These are phyloP conservation scores for Russula griseocarnosa DNA, from an alignment of 768 basidiomycete genomes.

Conservation along the genomic window DNA sequence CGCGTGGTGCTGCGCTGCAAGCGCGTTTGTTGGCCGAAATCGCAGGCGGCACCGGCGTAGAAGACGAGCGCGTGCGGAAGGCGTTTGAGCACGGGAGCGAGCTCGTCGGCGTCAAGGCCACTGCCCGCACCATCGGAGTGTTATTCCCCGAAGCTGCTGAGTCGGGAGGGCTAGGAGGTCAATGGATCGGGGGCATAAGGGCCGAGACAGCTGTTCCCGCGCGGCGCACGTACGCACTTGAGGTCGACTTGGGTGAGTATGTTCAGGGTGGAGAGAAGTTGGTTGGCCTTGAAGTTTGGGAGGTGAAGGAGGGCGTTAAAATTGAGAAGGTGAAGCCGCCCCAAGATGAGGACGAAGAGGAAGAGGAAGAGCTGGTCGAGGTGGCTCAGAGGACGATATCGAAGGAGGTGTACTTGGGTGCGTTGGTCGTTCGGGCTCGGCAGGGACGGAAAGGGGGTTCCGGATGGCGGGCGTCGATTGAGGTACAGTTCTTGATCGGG, in stretches of 20 bases:
- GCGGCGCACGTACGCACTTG: conserved; percentile 55
- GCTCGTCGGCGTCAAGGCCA: conserved; percentile 49
- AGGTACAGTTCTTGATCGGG: conserved; percentile 41
- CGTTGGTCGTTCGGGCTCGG: conserved; percentile 36
- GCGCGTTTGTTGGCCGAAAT: conserved; percentile 57
- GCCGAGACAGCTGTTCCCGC: conserved; percentile 71
- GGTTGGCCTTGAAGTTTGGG: conserved; percentile 72
- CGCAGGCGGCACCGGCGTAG: conserved; percentile 35
- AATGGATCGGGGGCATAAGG: conserved; percentile 62
- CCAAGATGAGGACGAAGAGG: conserved; percentile 46
- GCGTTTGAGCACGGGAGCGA: conserved; percentile 47
- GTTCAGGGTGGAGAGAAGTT: conserved; percentile 38
- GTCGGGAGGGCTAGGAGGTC: conserved; percentile 49
- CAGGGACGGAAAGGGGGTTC: conserved; percentile 45
- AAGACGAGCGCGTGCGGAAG: conserved; percentile 45
- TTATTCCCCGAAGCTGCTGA: conserved; percentile 51
- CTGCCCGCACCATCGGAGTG: conserved; percentile 59
- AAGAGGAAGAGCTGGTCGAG: conserved; percentile 57
- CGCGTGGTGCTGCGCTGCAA: conserved; percentile 73
- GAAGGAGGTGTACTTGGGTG: conserved; percentile 49
- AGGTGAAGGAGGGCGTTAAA: conserved; percentile 63
- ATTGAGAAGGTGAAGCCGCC: conserved; percentile 53
- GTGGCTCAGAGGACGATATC: conserved; percentile 57
- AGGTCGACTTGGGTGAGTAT: conserved; percentile 47
- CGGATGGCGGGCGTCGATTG: conserved; percentile 49